phyloP scores from a whole-genome alignment of 257 asterid species.

The Petrea volubilis region DNA sequence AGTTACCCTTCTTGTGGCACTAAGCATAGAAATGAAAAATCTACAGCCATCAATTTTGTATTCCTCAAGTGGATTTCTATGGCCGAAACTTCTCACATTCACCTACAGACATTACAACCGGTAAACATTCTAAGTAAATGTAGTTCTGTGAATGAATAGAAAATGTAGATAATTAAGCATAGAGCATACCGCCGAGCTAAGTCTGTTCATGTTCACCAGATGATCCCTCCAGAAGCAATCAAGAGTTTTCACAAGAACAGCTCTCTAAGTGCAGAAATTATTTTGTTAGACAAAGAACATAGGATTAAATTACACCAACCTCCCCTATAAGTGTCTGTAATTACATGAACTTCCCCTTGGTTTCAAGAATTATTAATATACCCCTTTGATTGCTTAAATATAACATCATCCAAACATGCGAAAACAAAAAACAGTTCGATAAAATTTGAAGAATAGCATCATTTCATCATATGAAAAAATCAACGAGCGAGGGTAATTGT shows the following conservation, averaged over 20 bases:
- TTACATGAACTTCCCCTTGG: no score
- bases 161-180: background rate
- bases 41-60: slow-evolving; percentile 99
- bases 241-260: slow-evolving; percentile 83
- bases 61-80: slow-evolving; percentile 95
- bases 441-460: no score
- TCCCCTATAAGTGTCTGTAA: no score
- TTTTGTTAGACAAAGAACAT: background rate
- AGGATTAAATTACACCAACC: background rate
- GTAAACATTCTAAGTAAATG: background rate
- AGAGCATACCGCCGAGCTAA: slow-evolving; percentile 79
- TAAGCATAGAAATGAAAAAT: slow-evolving; percentile 94
- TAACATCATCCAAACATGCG: no score
- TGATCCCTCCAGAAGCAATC: slow-evolving; percentile 99
- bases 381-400: no score
- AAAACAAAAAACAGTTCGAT: no score
- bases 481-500: no score
- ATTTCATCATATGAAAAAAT: no score
- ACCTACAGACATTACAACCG: slow-evolving; percentile 49
- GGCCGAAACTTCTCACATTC: slow-evolving; percentile 93
- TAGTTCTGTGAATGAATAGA: background rate
- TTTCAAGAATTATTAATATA: no score
- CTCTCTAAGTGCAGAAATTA: slow-evolving; percentile 54
- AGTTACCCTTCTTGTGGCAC: slow-evolving; percentile 86
- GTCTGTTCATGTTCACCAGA: slow-evolving; percentile 96